These are phyloP conservation scores for Cordyceps sp. DNA, from an alignment of 2,329 filamentous ascomycete species.

Conservation along the genomic window DNA sequence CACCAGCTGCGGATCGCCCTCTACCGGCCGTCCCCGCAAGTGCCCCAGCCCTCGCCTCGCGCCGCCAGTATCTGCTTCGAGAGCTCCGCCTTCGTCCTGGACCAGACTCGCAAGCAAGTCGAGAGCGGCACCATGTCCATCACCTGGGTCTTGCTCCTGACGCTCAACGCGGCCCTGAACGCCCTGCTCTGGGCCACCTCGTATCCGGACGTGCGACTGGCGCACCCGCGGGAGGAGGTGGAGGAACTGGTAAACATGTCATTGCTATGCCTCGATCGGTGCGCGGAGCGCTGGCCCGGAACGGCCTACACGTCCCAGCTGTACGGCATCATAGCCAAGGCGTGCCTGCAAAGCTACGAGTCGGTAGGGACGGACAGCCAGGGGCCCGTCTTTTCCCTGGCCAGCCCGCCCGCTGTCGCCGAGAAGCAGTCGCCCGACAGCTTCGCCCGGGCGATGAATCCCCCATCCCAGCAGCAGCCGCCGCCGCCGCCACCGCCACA, in stretches of 20 bases:
- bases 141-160: conserved; percentile 85
- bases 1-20: conserved; percentile 82
- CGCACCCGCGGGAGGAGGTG: conserved; percentile 58
- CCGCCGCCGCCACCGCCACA: conserved; percentile 5
- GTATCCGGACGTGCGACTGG: conserved; percentile 63
- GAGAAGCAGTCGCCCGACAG: conserved; percentile 15
- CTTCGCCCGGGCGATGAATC: conserved; percentile 2
- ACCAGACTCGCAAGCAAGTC: conserved; percentile 66
- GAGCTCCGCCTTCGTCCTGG: conserved; percentile 66
- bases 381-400: conserved; percentile 12
- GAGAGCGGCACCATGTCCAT: conserved; percentile 61
- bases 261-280: conserved; percentile 62
- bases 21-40: conserved; percentile 80
- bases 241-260: conserved; percentile 58
- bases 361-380: conserved; percentile 19
- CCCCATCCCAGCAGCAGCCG: conserved; percentile 8
- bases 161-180: conserved; percentile 82
- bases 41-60: conserved; percentile 65
- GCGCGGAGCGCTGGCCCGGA: conserved; percentile 81
- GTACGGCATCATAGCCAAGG: conserved; percentile 70
- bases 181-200: conserved; percentile 84
- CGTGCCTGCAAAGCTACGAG: conserved; percentile 80
- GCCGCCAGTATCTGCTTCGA: conserved; percentile 74
- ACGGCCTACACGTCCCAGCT: conserved; percentile 70
- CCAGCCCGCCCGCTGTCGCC: conserved; percentile 15